Conservation (phyloP, 2,329 filamentous ascomycete genomes). For the Fusarium hainanense region DNA sequence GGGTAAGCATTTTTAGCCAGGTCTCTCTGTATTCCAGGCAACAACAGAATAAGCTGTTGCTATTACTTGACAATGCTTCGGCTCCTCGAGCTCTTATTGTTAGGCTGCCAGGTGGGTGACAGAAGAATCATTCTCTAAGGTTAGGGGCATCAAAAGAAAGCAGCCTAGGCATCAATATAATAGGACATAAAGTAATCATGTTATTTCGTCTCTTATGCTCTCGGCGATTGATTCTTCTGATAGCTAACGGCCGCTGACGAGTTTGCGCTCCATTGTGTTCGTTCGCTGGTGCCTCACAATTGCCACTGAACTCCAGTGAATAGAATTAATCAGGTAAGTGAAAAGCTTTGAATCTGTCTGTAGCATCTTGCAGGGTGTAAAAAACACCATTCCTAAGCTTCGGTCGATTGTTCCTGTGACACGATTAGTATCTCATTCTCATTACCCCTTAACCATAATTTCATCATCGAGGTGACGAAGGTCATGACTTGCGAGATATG, state of each 20-base stretch:
- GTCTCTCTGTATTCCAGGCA: background rate
- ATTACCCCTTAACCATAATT: background rate
- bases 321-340: too few species aligned
- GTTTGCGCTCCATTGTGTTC: background rate
- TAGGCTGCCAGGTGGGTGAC: background rate
- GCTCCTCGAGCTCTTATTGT: background rate
- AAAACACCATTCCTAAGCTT: too few species aligned
- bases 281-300: background rate
- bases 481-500: background rate
- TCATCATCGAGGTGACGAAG: background rate
- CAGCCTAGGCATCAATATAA: accelerated
- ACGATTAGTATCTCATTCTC: background rate
- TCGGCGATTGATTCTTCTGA: background rate
- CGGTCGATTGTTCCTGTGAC: background rate
- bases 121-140: background rate
- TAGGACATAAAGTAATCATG: background rate
- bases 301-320: background rate
- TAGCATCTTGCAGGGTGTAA: background rate
- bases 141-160: background rate
- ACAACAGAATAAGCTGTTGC: background rate
- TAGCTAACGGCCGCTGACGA: background rate
- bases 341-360: background rate
- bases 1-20: background rate
- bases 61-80: background rate
- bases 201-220: background rate